A percentile compares a stretch with the other conserved stretches of the same genome.
These are phyloP conservation scores for Sporothrix luriei DNA, from an alignment of 2,329 filamentous ascomycete species.

Conservation along the genomic window DNA sequence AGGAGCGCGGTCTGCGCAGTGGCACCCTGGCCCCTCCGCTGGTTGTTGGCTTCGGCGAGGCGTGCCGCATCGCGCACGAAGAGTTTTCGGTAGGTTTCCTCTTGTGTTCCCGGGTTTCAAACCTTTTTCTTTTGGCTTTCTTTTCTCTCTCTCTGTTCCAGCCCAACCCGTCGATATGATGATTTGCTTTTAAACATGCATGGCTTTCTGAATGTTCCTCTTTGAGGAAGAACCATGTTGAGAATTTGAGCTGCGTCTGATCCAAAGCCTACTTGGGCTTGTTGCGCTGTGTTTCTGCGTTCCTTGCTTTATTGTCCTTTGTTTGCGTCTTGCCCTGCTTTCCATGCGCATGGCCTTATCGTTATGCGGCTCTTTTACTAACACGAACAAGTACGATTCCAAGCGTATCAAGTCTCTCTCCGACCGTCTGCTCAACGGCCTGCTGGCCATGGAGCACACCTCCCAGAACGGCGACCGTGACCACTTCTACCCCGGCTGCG, in stretches of 20 bases:
- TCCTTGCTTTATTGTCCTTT: constrained; percentile 24
- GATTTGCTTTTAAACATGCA: constrained; percentile 80
- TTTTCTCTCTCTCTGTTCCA: constrained; percentile 37
- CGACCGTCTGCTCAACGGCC: constrained; percentile 77
- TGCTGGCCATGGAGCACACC: constrained; percentile 89
- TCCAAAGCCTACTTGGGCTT: neutral
- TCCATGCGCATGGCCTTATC: neutral
- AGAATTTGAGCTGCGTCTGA: constrained; percentile 68
- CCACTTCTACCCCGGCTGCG: constrained; percentile 90
- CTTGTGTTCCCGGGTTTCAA: neutral
- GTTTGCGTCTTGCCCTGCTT: neutral
- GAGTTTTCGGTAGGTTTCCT: constrained; percentile 78
- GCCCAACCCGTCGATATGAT: constrained; percentile 61
- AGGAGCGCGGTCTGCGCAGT: constrained; percentile 91
- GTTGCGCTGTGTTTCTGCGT: no score
- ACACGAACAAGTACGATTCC: constrained; percentile 73
- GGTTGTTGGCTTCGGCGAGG: constrained; percentile 91
- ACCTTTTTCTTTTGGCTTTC: constrained; percentile 29
- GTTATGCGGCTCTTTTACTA: constrained; percentile 19
- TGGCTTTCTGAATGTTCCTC: constrained; percentile 81
- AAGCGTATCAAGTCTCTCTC: constrained; percentile 83
- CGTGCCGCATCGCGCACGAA: constrained; percentile 85
- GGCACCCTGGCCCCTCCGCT: constrained; percentile 89
- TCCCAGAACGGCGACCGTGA: constrained; percentile 82
- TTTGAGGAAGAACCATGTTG: constrained; percentile 59